Percentiles rank a stretch among this genome's conserved stretches.
Evolutionary conservation across 306 rosid genomes (phyloP).

Genomic region (Citrullus mucosospermus): DNA sequence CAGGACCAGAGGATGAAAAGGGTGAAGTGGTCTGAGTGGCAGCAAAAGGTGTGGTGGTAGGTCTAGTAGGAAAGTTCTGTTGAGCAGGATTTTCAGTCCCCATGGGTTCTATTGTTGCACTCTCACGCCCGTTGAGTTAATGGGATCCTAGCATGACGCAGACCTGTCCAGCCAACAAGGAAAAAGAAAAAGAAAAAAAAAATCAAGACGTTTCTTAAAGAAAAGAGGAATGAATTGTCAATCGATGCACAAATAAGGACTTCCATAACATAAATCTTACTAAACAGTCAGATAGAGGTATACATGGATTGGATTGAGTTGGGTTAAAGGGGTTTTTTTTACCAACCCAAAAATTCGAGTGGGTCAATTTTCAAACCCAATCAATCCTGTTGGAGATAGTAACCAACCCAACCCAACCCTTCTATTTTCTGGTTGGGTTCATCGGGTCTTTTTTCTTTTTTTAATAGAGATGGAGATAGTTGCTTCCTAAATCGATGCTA

Average conservation of each 20-base stretch:
- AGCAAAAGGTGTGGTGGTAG: conserved; percentile 42
- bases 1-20: conserved; percentile 58
- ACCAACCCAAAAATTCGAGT: no score
- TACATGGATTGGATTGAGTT: no score
- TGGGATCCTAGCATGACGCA: conserved; percentile 12
- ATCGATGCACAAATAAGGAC: neutral
- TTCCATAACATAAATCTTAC: neutral
- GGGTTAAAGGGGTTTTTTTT: no score
- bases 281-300: neutral
- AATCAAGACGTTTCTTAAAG: neutral
- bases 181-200: no score
- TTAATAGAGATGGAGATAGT: no score
- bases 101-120: conserved; percentile 27
- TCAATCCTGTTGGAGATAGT: no score
- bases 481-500: no score
- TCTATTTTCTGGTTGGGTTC: no score
- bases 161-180: conserved; percentile 4
- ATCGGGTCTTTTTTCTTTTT: no score
- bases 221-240: neutral
- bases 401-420: no score
- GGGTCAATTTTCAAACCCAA: no score
- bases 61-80: conserved; percentile 55
- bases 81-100: conserved; percentile 84
- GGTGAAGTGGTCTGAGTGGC: conserved; percentile 43
- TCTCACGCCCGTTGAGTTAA: neutral